Evolutionary conservation across 768 basidiomycete species (phyloP), one percentile per base, ranked within the genome.

Genomic region (Lactarius hatsudake): DNA sequence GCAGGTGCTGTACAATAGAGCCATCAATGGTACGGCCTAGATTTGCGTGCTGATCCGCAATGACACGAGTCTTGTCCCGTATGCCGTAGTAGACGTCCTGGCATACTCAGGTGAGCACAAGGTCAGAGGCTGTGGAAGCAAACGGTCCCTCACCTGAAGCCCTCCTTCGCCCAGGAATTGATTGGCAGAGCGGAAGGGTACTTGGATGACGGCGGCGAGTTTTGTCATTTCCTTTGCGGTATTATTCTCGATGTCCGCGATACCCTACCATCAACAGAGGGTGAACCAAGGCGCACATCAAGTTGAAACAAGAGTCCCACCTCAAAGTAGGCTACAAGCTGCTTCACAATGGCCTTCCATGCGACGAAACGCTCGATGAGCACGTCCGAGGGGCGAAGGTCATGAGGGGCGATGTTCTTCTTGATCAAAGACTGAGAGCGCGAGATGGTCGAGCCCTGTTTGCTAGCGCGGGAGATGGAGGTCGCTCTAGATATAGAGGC

Each of bases 111-210:
- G 36, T 66, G 48, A 66, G 55, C 3, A 26, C 38, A 20, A 23
- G 10, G 9, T 60, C 2, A 17, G 59, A 43, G 30, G 45, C 4
- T 48, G 64, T 26, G 10, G n/a, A 56, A 48, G 30, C 17, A 12
- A 15, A 34, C 54, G 45, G 3, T 23, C 28, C 68, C 81, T 40
- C 66, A 85, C 89, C 84, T 96, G 94, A 59, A 99, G 80, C 58
- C 97, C 96, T 15, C 93, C 93, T 76, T 98, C 95, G n/a, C 97
- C 97, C 5, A 99, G 82, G 75, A 99, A 99, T 80, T 98, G 96
- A 78, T 97, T 96, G 8, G 95, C 96, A 3, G 93, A 86, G 42
- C 90, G 82, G 81, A 99, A 98, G 0, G 97, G 97, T 0, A 98
- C 96, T 76, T 99, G 96, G 67, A 99, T 96, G 68, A 98, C 93